Evolutionary conservation across 441 rosid genomes (phyloP).

Genomic region (Sinapis alba): DNA sequence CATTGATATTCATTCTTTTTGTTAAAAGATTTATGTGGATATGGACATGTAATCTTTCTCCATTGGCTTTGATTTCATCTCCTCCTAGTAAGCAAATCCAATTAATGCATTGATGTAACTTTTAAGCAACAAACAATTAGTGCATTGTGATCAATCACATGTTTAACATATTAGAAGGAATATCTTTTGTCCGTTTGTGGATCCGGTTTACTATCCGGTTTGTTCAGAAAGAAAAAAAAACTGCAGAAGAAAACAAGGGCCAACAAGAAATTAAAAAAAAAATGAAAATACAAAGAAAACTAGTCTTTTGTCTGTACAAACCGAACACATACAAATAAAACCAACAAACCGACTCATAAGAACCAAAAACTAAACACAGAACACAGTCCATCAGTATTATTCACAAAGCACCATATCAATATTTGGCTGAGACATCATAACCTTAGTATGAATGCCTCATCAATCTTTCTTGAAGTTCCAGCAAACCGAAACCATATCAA

Average conservation of each 20-base stretch:
- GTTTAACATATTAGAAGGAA: not conserved
- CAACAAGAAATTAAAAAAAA: not conserved
- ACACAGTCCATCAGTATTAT: slow-evolving; percentile 26
- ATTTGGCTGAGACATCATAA: slow-evolving; percentile 17
- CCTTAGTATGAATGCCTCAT: slow-evolving; percentile 21
- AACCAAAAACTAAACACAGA: slow-evolving; percentile 20
- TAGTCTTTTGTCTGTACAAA: slow-evolving; percentile 13
- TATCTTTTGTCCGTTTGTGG: not conserved
- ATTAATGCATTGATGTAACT: not conserved
- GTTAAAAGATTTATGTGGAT: not conserved
- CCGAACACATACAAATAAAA: slow-evolving; percentile 5
- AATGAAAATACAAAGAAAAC: slow-evolving; percentile 3
- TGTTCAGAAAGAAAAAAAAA: not conserved
- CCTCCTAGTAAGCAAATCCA: not conserved
- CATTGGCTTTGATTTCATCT: not conserved
- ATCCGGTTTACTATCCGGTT: not conserved
- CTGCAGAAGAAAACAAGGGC: not conserved
- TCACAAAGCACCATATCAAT: slow-evolving; percentile 17
- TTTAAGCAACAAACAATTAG: not conserved
- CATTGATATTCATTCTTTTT: not conserved
- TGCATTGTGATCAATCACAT: not conserved
- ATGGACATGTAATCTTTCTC: not conserved
- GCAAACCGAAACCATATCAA: slow-evolving; percentile 6
- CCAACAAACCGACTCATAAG: slow-evolving; percentile 4
- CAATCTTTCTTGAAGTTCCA: slow-evolving; percentile 26